Evolutionary conservation across 2,329 filamentous ascomycete genomes (phyloP), one percentile per base, ranked within the genome.

Genomic region (Paradendryphiella salina): DNA sequence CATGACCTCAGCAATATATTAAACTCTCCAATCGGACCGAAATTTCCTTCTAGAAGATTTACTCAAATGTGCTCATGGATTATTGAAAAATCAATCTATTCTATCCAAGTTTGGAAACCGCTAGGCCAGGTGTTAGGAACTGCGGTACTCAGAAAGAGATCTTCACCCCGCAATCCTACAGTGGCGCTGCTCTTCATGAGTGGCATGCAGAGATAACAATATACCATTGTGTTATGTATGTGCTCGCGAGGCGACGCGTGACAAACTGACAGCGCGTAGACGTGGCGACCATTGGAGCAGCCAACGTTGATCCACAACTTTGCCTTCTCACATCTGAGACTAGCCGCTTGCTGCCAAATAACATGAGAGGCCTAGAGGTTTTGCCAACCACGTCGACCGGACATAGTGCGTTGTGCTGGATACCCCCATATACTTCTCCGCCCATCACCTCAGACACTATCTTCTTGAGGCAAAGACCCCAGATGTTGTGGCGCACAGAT

Each of bases 391-490:
- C 32, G 33, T 37, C 49, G 17, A 57, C 53, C 48, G 54, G 14
- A 44, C 59, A 66, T 52, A 66, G 61, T 65, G 54, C 40, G 36
- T 48, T 32, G 38, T 52, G 51, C 36, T 50, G 54, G 41, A 47
- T 28, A 49, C 34, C 23, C 54, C 21, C 40, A 48, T 56, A 50
- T 55, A 37, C 50, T 33, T 34, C 50, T 37, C 46, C 42, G 46
- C 46, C 45, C 50, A 57, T 58, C 52, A 56, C 49, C 49, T 52
- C 60, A 54, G 46, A 29, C 51, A 51, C 56, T 54, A 57, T 51
- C 59, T 65, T 49, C 52, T 65, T 67, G 53, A 58, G 64, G 62
- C 56, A 63, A 56, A 54, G 58, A 54, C 54, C 49, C 58, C 46
- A 50, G 50, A 23, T 42, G 33, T 50, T 50, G 50, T 55, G 50